Evolutionary conservation across 116 monocot species (phyloP).

Genomic region (Phalaenopsis hybrid): DNA sequence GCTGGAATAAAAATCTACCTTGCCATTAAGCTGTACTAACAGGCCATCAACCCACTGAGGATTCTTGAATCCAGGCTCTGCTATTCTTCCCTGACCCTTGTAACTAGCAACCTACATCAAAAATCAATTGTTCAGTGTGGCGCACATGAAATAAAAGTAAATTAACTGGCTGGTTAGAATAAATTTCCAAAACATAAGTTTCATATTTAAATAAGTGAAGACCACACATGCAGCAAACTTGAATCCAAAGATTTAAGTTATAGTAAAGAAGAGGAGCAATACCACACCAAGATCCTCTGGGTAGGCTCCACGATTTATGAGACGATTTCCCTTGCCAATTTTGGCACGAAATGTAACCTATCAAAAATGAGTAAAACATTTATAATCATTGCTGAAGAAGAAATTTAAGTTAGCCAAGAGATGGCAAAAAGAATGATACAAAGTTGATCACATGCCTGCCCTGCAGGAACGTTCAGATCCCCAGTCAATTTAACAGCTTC

Average conservation of each 20-base stretch:
- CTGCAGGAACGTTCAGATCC: constrained; percentile 87
- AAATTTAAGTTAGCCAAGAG: constrained; percentile 9
- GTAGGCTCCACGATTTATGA: constrained; percentile 55
- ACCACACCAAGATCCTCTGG: constrained; percentile 97
- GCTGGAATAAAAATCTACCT: constrained; percentile 31
- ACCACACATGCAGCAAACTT: neutral
- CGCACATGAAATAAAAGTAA: neutral
- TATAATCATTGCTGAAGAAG: neutral
- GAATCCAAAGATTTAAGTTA: neutral
- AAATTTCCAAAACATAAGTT: neutral
- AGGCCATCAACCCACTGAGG: constrained; percentile 92
- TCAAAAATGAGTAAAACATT: neutral
- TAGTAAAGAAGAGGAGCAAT: constrained; percentile 10
- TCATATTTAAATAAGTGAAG: neutral
- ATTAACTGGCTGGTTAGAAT: neutral
- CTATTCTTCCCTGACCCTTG: constrained; percentile 89
- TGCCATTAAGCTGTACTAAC: constrained; percentile 74
- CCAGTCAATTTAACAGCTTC: constrained; percentile 93
- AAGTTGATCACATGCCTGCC: constrained; percentile 45
- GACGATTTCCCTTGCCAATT: constrained; percentile 73
- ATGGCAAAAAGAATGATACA: neutral
- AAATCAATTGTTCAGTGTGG: constrained; percentile 1
- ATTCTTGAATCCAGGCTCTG: constrained; percentile 77
- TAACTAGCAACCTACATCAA: constrained; percentile 64
- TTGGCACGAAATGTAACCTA: constrained; percentile 95